A percentile compares a stretch with the other conserved stretches of the same genome.
Evolutionary conservation across 495 filamentous ascomycete genomes (phyloP).

Genomic region (Tuber magnatum): DNA sequence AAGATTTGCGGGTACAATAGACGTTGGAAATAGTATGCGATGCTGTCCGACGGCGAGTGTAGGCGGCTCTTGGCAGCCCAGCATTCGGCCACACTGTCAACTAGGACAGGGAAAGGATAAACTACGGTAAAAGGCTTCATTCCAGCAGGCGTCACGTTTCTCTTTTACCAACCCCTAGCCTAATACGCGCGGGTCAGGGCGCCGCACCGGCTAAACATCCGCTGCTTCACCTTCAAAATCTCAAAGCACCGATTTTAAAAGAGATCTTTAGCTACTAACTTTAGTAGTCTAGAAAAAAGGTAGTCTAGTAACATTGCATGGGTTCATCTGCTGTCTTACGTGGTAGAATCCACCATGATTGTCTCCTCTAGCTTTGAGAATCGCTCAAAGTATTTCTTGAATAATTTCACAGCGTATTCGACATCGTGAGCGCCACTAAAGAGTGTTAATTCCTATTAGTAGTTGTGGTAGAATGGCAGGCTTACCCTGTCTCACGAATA

Average conservation of each 20-base stretch:
- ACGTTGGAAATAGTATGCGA: not conserved
- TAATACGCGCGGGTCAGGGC: not conserved
- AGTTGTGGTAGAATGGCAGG: not conserved
- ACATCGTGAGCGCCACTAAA: slow-evolving; percentile 58
- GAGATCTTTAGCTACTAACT: not conserved
- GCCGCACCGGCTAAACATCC: not conserved
- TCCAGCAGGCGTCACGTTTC: not conserved
- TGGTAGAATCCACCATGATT: slow-evolving; percentile 62
- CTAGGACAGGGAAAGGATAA: not conserved
- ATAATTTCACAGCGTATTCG: slow-evolving; percentile 75
- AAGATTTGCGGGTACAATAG: not conserved
- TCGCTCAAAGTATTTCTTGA: slow-evolving; percentile 77
- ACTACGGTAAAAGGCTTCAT: not conserved
- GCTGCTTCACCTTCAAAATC: not conserved
- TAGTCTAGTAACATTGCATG: not conserved
- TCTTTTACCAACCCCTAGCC: not conserved
- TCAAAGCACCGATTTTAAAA: not conserved
- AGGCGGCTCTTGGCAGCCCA: not conserved
- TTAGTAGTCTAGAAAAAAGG: not conserved
- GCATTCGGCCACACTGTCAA: not conserved
- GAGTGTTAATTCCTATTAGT: slow-evolving; percentile 14
- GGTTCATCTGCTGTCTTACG: slow-evolving; percentile 14
- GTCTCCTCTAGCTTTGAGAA: slow-evolving; percentile 72
- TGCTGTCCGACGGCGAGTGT: not conserved
- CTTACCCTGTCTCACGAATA: slow-evolving; percentile 74